phyloP scores from a whole-genome alignment of 2,329 filamentous ascomycete species.

The Orbilia quercus region DNA sequence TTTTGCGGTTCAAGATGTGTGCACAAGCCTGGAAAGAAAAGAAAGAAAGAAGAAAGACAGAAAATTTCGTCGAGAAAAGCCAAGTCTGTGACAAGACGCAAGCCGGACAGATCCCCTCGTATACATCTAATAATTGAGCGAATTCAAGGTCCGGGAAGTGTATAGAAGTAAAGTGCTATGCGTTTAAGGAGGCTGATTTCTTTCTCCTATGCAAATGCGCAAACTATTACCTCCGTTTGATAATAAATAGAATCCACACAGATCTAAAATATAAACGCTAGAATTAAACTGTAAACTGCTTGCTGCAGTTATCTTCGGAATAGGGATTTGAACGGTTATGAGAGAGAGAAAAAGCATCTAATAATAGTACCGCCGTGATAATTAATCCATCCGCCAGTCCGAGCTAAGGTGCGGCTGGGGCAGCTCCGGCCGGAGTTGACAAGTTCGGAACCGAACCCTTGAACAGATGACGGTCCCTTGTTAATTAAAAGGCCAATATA shows the following conservation, averaged over 20 bases:
- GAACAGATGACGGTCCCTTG: conserved; percentile 15
- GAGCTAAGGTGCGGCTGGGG: conserved; percentile 40
- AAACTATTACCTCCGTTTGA: too few species aligned
- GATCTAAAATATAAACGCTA: conserved; percentile 13
- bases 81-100: conserved; percentile 21
- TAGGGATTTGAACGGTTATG: too few species aligned
- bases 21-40: conserved; percentile 31
- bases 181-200: conserved; percentile 21
- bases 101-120: not conserved
- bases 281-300: too few species aligned
- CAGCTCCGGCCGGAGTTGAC: conserved; percentile 4
- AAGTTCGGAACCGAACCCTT: conserved; percentile 9
- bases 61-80: not conserved
- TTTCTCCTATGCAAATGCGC: conserved; percentile 26
- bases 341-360: conserved; percentile 16
- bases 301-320: too few species aligned
- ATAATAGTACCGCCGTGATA: conserved; percentile 37
- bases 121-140: conserved; percentile 17
- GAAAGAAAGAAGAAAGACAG: too few species aligned
- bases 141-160: conserved; percentile 31
- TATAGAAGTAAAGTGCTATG: conserved; percentile 24
- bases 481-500: conserved; percentile 19
- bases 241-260: too few species aligned
- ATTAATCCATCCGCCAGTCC: conserved; percentile 7
- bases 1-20: conserved; percentile 43